A percentile compares a stretch with the other conserved stretches of the same genome.
Evolutionary conservation across 257 asterid species (phyloP).

Genomic region (Osmanthus fragrans): DNA sequence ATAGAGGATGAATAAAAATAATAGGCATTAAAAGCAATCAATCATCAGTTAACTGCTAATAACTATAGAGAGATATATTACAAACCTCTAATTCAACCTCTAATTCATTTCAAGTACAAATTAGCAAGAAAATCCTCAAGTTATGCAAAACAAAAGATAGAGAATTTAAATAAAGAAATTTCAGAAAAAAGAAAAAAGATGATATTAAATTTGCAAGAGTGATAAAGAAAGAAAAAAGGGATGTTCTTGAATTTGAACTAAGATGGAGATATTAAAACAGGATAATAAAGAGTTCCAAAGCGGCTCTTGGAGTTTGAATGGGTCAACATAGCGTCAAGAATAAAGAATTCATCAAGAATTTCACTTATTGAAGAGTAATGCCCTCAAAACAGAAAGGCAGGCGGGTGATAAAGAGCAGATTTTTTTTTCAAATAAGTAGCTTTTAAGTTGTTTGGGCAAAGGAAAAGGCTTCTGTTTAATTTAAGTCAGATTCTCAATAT

Average conservation of each 20-base stretch:
- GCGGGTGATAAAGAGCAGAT: no score
- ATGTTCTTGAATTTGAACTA: constrained; percentile 14
- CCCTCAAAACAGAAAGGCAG: no score
- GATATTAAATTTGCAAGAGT: constrained; percentile 1
- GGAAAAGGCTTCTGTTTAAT: no score
- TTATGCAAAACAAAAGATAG: neutral
- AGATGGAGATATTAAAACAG: constrained; percentile 1
- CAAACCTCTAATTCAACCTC: no score
- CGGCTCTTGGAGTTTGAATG: constrained; percentile 19
- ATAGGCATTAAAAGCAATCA: neutral
- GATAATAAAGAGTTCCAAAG: neutral
- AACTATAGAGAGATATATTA: neutral
- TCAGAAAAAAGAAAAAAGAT: neutral
- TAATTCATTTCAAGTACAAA: neutral
- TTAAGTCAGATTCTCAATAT: no score
- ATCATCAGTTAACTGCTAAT: neutral
- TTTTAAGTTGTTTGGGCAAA: no score
- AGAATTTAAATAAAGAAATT: neutral
- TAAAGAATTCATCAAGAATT: no score
- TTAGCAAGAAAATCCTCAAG: neutral
- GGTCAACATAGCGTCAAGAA: no score
- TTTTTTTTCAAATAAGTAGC: no score
- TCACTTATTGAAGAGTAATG: no score
- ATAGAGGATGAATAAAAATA: neutral
- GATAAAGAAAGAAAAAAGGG: neutral